Base-by-base conservation (phyloP, 768 basidiomycete genomes). In the Suillus placidus region DNA sequence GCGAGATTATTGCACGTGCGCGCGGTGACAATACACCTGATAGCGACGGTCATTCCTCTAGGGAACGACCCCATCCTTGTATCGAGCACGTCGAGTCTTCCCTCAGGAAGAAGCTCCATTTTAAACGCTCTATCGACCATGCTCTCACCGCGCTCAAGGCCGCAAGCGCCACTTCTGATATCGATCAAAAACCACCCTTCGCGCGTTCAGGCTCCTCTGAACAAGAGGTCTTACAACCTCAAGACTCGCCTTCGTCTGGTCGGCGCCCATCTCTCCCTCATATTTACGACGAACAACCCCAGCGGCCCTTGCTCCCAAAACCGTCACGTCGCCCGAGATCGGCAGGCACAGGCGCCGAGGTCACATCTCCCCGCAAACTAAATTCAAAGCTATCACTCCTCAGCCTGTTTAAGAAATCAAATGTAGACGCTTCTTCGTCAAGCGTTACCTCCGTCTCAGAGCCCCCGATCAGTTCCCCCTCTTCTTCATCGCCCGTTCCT, bases 101-200 rank as follows among this genome's bases (percentile, higher is more conserved):
- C 10, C 34, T 77, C 7, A 80, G 83, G 49, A 82, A 79, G 70
- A 84, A 87, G 40, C 67, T 94, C 45, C 87, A 88, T 63, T 84
- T 93, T 66, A 93, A 94, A 75, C 87, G 88, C 47, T 93, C 92
- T 1, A 86, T 93, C 66, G 93, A 94, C 73, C 90, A 88, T 51
- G 86, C 88, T 6, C 79, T 91, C 68, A 83, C 86, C 63, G 82
- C 84, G 74, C 69, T 80, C 67, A 78, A 79, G 66, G 73, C 74
- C 23, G 69, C 76, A 47, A 70, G 78, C 56, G 80, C 76, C 62
- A 68, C 73, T 60, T 67, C 74, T 9, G 76, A 76, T 57, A 69
- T 73, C 40, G 73, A 81, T 23, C 35, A 37, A 26, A 72, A 67
- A 42, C 72, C 71, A 9, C 66, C 68, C 37, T 40, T 57, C 34